A percentile compares a stretch with the other conserved stretches of the same genome.
Conservation (phyloP, 805 yeast genomes). For the Zygosaccharomyces lentus region DNA sequence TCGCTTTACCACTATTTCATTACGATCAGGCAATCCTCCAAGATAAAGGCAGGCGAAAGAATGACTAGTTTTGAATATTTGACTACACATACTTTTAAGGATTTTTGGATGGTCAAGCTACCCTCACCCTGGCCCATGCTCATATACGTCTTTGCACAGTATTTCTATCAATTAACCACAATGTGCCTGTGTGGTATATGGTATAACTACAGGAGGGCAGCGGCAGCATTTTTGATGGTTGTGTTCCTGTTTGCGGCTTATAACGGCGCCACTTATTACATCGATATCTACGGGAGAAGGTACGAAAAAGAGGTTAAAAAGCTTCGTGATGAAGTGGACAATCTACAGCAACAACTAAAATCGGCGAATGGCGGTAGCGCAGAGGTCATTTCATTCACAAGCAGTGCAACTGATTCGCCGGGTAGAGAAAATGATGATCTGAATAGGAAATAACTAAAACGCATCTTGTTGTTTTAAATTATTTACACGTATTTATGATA, state of each 20-base stretch:
- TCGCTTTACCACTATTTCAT: constrained; percentile 85
- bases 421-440: constrained; percentile 12
- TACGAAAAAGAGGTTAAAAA: constrained; percentile 79
- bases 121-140: constrained; percentile 85
- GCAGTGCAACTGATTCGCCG: constrained; percentile 11
- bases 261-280: constrained; percentile 92
- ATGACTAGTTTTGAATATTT: constrained; percentile 85
- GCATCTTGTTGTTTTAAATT: not conserved
- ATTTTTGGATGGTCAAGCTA: constrained; percentile 75
- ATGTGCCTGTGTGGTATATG: constrained; percentile 90
- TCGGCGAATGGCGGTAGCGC: constrained; percentile 1
- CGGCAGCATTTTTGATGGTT: constrained; percentile 59
- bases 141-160: constrained; percentile 83
- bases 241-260: constrained; percentile 80
- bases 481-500: constrained; percentile 8
- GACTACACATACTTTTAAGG: constrained; percentile 63
- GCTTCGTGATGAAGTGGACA: constrained; percentile 66
- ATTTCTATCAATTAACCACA: constrained; percentile 76
- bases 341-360: constrained; percentile 44
- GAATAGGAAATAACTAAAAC: constrained; percentile 2
- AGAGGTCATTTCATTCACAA: constrained; percentile 6
- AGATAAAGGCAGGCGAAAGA: constrained; percentile 73
- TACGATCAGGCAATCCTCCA: constrained; percentile 70
- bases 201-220: constrained; percentile 64
- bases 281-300: constrained; percentile 86